Evolutionary conservation across 2,329 filamentous ascomycete species (phyloP), one percentile per base, ranked within the genome.

Genomic region (Nigrospora oryzae): DNA sequence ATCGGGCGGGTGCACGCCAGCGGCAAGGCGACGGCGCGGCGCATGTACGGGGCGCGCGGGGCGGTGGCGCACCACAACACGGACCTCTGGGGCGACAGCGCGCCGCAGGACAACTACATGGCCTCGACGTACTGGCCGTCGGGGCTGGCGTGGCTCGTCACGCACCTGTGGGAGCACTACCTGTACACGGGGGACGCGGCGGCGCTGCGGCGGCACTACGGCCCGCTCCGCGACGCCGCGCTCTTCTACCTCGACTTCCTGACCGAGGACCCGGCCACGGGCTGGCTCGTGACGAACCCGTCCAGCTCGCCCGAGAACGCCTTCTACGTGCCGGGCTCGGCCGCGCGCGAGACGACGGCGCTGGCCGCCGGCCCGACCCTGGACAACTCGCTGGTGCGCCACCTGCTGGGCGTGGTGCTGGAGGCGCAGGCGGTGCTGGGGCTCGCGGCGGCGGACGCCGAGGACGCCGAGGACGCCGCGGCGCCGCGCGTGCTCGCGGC

Each of bases 51-150:
- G 2, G 59, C 56, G 32, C 43, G 46, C 5, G 62, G 63, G 4
- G 64, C 60, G 56, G 57, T 57, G 34, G 55, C 58, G 4, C 63
- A 65, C 42, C 63, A 66, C 48, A 66, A 65, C 43, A 65, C 62
- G 1, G 62, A 65, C 44, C 57, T 64, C 12, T 64, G 60, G 59
- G 62, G 56, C 8, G 63, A 66, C 44, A 60, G 60, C 3, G 55
- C 59, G 5, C 59, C 59, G 1, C 60, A 63, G 43, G 60, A 63
- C 36, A 53, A 51, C 11, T 61, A 59, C 50, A 61, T 61, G 50
- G 51, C 57, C 1, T 57, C 54, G 15, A 60, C 56, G 3, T 45
- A 59, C 14, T 59, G 57, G 57, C 57, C 56, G 3, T 46, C 59
- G n/a, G 53, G 51, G 32, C 53, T 53, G n/a, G 53, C 53, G 3